Percentiles rank a stretch among this genome's conserved stretches.
phyloP scores from a whole-genome alignment of 495 filamentous ascomycete species.

The Aspergillus wentii region DNA sequence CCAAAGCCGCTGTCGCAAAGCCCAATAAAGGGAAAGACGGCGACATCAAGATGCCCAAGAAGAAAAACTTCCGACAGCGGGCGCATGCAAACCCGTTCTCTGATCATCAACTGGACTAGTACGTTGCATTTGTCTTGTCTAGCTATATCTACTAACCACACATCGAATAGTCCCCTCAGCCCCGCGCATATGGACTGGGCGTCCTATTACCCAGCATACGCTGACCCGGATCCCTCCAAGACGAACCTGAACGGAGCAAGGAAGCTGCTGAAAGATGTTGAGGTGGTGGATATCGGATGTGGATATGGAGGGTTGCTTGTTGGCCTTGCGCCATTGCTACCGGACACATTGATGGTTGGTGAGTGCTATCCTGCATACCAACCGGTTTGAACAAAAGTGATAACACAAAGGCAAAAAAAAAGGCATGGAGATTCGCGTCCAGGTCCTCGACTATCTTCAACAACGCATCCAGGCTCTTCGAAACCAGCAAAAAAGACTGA shows the following conservation, averaged over 20 bases:
- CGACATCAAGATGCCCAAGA: slow-evolving; percentile 63
- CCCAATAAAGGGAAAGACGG: slow-evolving; percentile 12
- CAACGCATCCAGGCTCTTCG: slow-evolving; percentile 81
- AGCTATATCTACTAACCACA: background rate
- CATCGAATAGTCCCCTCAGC: slow-evolving; percentile 64
- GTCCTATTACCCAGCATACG: slow-evolving; percentile 71
- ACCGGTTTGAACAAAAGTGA: background rate
- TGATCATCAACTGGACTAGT: slow-evolving; percentile 87
- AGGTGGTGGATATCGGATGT: slow-evolving; percentile 96
- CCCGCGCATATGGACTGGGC: slow-evolving; percentile 92
- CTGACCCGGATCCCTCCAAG: slow-evolving; percentile 30
- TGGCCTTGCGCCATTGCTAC: slow-evolving; percentile 74
- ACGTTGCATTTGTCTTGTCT: slow-evolving; percentile 22
- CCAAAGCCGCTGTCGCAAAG: slow-evolving; percentile 9
- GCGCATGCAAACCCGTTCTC: slow-evolving; percentile 98
- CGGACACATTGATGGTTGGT: slow-evolving; percentile 79
- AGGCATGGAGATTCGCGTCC: slow-evolving; percentile 84
- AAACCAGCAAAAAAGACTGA: slow-evolving; percentile 51
- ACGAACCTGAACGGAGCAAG: slow-evolving; percentile 29
- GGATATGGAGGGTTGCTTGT: slow-evolving; percentile 91
- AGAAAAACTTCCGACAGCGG: slow-evolving; percentile 93
- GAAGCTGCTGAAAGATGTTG: slow-evolving; percentile 61
- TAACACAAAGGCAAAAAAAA: slow-evolving; percentile 4
- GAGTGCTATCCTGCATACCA: slow-evolving; percentile 14
- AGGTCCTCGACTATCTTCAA: slow-evolving; percentile 84